Evolutionary conservation across 805 yeast genomes (phyloP), one percentile per base, ranked within the genome.

Genomic region (Metschnikowia rubicola): DNA sequence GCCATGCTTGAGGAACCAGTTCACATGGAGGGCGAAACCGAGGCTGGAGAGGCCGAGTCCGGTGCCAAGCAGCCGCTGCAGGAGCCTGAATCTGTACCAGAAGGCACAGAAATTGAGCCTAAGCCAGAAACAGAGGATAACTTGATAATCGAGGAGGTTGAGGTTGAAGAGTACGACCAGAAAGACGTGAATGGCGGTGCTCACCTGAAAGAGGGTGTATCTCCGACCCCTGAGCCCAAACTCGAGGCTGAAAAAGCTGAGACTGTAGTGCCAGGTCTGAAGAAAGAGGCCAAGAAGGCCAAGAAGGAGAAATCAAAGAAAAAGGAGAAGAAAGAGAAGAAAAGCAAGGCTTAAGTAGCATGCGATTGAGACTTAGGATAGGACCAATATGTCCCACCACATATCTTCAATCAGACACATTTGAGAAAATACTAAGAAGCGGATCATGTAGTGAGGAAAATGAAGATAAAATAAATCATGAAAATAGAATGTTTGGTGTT

Each of bases 121-220:
- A 28, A 44, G 41, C 44, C 43, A 4, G 55, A 43, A 17, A 32
- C 26, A 1, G 46, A 52, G 37, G 61, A 56, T 36, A 71, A 70
- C 48, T 58, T 74, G 45, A 65, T 74, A 7, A 62, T 73, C 15
- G 77, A 74, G 38, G 69, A 70, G 43, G 74, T 74, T 10, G 75
- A 75, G 56, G 78, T 74, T 3, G 65, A 59, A 21, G 71, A 67
- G 13, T 59, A 55, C 37, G 58, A 56, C 29, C 42, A 35, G 21
- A 30, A 38, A 36, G 38, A 37, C 47, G n/a, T 10, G 32, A n/a
- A 17, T 28, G 8, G 11, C n/a, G n/a, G 11, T 19, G 47, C 44
- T 51, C 30, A 43, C 46, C 40, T 43, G 12, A 8, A 30, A 30
- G 3, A 1, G n/a, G 33, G 33, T 12, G 33, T 12, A 30, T 11